Evolutionary conservation across 148 eudicot genomes (phyloP), one percentile per base, ranked within the genome.

Genomic region (Tetragonia tetragonoides): DNA sequence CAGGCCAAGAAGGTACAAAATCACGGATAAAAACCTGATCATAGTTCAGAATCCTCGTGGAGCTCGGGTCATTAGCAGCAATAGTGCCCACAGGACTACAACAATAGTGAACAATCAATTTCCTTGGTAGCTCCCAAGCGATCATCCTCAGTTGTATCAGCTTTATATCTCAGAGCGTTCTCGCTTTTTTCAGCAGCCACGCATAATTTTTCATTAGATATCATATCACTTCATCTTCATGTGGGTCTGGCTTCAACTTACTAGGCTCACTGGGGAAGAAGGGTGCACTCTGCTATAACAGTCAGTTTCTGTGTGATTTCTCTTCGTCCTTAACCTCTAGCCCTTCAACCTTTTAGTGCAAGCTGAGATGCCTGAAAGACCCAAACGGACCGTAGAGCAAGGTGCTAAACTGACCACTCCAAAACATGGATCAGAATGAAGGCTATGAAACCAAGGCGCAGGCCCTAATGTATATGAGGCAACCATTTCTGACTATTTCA

Each of bases 31-130:
- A 90, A 10, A 90, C 90, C 73, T 90, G 91, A 79, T 90, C 90
- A 76, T 90, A 90, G 78, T 90, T 90, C 75, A 87, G 82, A 34
- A 78, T 76, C 72, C 77, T 83, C 28, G 90, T 72, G 46, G 88
- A 86, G 42, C 75, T 85, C 12, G 97, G 91, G 78, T 93, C 97
- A 86, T 93, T 93, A 79, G 95, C 97, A 80, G 97, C 97, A 77
- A 93, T 90, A 0, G 97, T 93, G 74, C 95, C 97, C 80, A 93
- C 86, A 38, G 97, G 95, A 73, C 77, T 82, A 44, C 89, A 88
- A 87, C 91, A 89, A 80, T 93, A 93, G 79, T 89, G 28, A 11
- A 93, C 97, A 47, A 90, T 77, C 3, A 93, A 86, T 69, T 89
- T 93, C 15, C 82, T 84, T 70, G 90, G 82, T 2, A 93, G 66